Evolutionary conservation across 1,284 basidiomycete species (phyloP), one percentile per base, ranked within the genome.

Genomic region (Moniliophthora roreri): DNA sequence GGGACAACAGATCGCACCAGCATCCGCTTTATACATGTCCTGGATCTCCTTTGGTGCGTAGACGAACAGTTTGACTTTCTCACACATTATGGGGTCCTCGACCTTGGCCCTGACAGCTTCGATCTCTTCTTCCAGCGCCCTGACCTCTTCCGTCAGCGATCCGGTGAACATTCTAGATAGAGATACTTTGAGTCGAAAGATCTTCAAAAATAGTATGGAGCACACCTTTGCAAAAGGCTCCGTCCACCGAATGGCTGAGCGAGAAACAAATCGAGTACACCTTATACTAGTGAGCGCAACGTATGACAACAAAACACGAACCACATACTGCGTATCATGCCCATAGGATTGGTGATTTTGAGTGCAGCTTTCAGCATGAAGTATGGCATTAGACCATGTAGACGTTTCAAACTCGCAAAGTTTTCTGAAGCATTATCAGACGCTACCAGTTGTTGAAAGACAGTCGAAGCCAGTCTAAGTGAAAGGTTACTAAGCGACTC

Each of bases 381-480:
- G 72, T 99, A 99, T 2, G 96, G 96, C 93, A 99, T 98, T 54
- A 98, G 75, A 1, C 93, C 93, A 66, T 99, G 97, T 51, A 98
- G 84, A 39, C 95, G 84, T 73, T 98, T 99, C 58, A 99, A 73
- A 57, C 85, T 82, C 1, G 91, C 80, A 60, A 98, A 89, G 10
- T 86, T 89, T 61, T 97, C 91, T 3, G 95, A 96, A 9, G 95
- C 91, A 54, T 87, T 89, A 70, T 99, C 96, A 13, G 93, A 85
- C 0, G 96, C 96, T 34, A 98, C 85, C 62, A 95, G 96, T 45
- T 93, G 85, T 61, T 96, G 93, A 69, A 98, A 99, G 48, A 98
- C 87, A 2, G 96, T 97, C 4, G 95, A 96, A 0, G 96, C 97
- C 56, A 98, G 74, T 34, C 93, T 80, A 57, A 11, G 28, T 37